These are phyloP conservation scores for Cylindrotheca fusiformis DNA, from an alignment of 108 stramenopile genomes.

Conservation along the genomic window DNA sequence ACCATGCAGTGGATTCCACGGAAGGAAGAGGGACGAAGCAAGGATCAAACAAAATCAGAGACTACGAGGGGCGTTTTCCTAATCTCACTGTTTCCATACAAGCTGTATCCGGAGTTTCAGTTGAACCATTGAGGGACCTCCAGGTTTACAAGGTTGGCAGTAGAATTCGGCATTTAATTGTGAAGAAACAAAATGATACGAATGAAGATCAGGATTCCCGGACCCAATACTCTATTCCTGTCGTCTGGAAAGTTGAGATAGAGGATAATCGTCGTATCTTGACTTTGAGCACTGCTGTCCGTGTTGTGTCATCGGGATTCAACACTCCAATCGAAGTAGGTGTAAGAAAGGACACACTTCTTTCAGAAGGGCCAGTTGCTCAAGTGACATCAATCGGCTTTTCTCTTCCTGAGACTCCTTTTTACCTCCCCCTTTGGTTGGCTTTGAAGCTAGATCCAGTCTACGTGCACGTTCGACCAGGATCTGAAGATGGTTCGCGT, in stretches of 20 bases:
- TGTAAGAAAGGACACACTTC: conserved; percentile 6
- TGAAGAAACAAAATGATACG: conserved; percentile 17
- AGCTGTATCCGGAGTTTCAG: conserved; percentile 28
- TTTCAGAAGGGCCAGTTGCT: background rate
- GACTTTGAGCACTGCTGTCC: conserved; percentile 59
- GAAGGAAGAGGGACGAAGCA: background rate
- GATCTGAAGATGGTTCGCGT: background rate
- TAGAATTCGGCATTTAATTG: conserved; percentile 30
- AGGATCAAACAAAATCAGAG: conserved; percentile 38
- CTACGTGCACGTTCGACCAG: conserved; percentile 36
- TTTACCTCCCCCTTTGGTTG: conserved; percentile 60
- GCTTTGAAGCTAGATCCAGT: conserved; percentile 32
- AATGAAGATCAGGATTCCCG: background rate
- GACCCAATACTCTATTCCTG: conserved; percentile 23
- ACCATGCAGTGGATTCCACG: background rate
- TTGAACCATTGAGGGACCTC: conserved; percentile 44
- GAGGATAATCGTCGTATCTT: conserved; percentile 63
- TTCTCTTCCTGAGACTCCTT: conserved; percentile 24
- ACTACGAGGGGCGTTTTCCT: conserved; percentile 59
- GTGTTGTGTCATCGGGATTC: conserved; percentile 35
- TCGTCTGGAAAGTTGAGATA: conserved; percentile 61
- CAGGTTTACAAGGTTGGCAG: conserved; percentile 55
- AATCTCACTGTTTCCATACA: conserved; percentile 47
- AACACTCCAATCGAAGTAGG: conserved; percentile 52
- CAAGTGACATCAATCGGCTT: conserved; percentile 27